Base-by-base conservation (phyloP, 805 yeast species). In the Saccharomyces paradoxus region DNA sequence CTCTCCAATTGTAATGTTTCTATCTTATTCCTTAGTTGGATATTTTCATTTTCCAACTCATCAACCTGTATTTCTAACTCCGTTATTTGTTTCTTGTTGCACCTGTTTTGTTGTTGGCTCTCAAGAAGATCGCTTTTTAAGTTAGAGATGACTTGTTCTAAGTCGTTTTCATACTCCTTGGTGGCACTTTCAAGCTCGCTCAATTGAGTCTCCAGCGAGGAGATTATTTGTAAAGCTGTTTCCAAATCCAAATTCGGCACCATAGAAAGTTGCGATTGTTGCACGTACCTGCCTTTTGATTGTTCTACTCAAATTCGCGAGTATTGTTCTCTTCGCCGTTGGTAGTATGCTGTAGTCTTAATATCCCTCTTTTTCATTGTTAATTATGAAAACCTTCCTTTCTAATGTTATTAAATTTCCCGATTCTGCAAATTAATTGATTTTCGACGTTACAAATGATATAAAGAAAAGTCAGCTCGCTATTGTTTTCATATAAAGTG, bases 111-210 rank as follows among this genome's bases (percentile, higher is more conserved):
- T 46, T 51, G 53, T 21, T 17, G 22, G 44, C 44, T 37, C 14
- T 27, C 49, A 14, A 51, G 9, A 37, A 51, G 54, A 8, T 48
- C 57, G 26, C 17, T 47, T 50, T 56, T 54, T 37, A 58, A 53
- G 17, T 55, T 55, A 8, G 56, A 55, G 28, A 62, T 53, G 27
- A 58, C 56, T 24, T 50, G 53, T 30, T 60, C 65, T 52, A 60
- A 59, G 46, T 62, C 64, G 29, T 27, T 54, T 50, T 62, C 65
- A 30, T 62, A 62, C 26, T 62, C 63, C n/a, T 51, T 57, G 44
- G 62, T 58, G 12, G 56, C 49, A 22, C 48, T 30, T 50, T 55
- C 63, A n/a, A 62, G 46, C 31, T 59, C 64, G 30, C 60, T 60
- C 24, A 61, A 44, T 50, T 60, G 62, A 24, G 49, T 50, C 49